Percentiles rank a stretch among this genome's conserved stretches.
phyloP scores from a whole-genome alignment of 805 yeast genomes.

The Candida sithepensis region DNA sequence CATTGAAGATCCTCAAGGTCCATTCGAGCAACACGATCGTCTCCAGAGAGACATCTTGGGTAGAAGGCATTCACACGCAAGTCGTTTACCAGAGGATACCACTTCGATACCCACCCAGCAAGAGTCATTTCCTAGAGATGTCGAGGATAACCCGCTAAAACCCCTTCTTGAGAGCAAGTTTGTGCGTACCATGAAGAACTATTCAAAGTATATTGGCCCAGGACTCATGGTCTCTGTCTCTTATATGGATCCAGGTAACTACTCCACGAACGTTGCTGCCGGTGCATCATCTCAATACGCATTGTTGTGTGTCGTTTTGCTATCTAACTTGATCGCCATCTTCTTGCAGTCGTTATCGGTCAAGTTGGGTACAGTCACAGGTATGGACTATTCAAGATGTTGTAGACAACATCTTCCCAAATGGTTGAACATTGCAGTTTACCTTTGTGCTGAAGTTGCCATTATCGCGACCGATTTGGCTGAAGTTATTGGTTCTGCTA shows the following conservation, averaged over 20 bases:
- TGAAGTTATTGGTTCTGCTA: constrained; percentile 51
- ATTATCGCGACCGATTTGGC: constrained; percentile 52
- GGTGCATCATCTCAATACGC: constrained; percentile 44
- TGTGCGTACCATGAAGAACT: constrained; percentile 22
- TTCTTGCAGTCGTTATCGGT: constrained; percentile 43
- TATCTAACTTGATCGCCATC: constrained; percentile 44
- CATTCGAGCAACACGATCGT: no score
- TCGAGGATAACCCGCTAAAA: background rate
- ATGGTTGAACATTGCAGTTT: constrained; percentile 36
- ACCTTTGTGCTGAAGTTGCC: constrained; percentile 45
- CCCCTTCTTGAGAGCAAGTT: background rate
- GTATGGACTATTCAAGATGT: constrained; percentile 43
- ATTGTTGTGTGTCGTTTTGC: constrained; percentile 38
- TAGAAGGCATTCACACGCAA: no score
- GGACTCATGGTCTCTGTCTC: constrained; percentile 47
- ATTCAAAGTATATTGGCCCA: constrained; percentile 41
- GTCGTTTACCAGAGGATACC: background rate
- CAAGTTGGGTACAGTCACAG: constrained; percentile 47
- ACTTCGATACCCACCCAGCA: background rate
- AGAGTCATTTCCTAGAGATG: background rate
- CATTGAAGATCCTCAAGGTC: no score
- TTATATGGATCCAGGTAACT: constrained; percentile 53
- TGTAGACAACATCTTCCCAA: constrained; percentile 39
- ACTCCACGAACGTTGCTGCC: constrained; percentile 45
- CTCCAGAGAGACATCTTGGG: background rate